Base-by-base conservation (phyloP, 2,329 filamentous ascomycete genomes). In the Alternaria consortialis region DNA sequence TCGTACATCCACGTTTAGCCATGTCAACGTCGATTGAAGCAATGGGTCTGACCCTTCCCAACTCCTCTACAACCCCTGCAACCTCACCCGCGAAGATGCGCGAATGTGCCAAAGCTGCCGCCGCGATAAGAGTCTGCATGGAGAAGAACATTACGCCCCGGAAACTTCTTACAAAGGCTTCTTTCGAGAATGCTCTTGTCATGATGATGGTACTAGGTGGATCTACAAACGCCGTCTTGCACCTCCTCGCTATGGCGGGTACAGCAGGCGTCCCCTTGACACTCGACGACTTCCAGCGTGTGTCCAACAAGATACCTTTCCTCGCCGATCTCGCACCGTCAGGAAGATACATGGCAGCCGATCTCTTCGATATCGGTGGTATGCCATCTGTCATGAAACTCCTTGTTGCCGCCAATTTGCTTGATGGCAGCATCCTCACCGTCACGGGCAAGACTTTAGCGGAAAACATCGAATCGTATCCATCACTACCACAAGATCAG, bases 191-290 rank as follows among this genome's bases (percentile, higher is more conserved):
- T 74, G 93, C 93, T 1, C 84, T 97, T 20, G 91, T 94, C 1
- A 88, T 97, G 78, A 95, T 93, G 77, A 97, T 96, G 91, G 90
- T 92, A 3, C 85, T 97, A n/a, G 93, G 93, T 54, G 93, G 93
- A 54, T 93, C 89, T 52, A 97, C 93, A 56, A 97, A 97, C 77
- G 91, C 91, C 34, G 91, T 97, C 3, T 85, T 97, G 56, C 93
- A 97, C 78, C 90, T 96, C 74, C 87, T 97, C 48, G 93, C 93
- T 69, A 97, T 97, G 90, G 93, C 93, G 40, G 90, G 91, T 74
- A 92, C 92, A 0, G 93, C 93, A 36, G 91, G 89, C 64, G 90
- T 97, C 1, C 83, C 87, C 6, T 83, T 97, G 12, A 91, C 89
- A 0, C 82, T 97, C 36, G 91, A 95, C 76, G 93, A 97, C 77